phyloP scores from a whole-genome alignment of 2,329 filamentous ascomycete species.

The Arachnomyces sp. region DNA sequence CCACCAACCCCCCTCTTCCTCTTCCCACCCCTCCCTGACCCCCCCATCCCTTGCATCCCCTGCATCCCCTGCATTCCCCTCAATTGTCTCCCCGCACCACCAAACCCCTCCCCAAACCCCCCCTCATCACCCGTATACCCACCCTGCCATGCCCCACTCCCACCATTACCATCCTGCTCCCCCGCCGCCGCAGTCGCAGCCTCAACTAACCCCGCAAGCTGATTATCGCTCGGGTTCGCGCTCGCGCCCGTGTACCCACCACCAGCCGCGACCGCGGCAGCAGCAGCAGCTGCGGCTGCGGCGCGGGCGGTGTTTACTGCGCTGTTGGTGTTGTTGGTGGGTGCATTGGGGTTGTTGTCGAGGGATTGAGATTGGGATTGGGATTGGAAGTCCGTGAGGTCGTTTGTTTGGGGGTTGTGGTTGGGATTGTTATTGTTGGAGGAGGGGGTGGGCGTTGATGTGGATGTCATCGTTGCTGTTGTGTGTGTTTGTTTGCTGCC shows the following conservation, averaged over 20 bases:
- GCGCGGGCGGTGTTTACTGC: constrained; percentile 1
- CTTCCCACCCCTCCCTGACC: neutral
- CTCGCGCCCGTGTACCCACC: no score
- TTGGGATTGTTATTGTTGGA: no score
- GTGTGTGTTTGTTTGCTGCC: no score
- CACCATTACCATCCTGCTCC: constrained; percentile 12
- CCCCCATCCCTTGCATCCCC: neutral
- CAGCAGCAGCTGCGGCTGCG: constrained; percentile 3
- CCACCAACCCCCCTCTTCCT: neutral
- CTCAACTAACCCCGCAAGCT: constrained; percentile 38
- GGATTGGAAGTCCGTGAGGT: no score
- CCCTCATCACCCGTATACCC: constrained; percentile 32
- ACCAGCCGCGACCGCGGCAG: constrained; percentile 1
- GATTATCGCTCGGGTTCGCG: constrained; percentile 35
- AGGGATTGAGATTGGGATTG: no score
- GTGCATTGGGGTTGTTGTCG: neutral
- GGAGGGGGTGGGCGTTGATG: no score
- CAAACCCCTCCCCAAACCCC: constrained; percentile 31
- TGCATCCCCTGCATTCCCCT: no score
- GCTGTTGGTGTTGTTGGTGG: neutral
- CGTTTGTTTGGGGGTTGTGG: no score
- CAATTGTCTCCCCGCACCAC: no score
- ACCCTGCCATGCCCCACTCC: constrained; percentile 33
- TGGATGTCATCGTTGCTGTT: no score
- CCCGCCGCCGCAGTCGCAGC: constrained; percentile 38